Evolutionary conservation across 768 basidiomycete species (phyloP).

Genomic region (Cyclocybe aegerita): DNA sequence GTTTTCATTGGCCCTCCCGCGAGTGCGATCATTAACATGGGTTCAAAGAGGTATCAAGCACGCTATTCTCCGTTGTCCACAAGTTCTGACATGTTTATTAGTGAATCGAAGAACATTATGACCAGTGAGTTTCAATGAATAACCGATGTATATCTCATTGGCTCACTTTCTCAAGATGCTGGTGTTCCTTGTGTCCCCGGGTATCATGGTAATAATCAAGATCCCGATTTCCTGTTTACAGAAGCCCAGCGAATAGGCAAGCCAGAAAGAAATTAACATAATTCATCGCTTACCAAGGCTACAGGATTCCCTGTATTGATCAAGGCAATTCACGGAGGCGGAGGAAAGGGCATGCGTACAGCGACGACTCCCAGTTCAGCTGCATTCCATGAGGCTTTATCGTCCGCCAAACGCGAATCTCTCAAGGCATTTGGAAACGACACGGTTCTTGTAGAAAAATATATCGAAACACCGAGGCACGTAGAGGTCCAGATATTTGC

Average conservation of each 20-base stretch:
- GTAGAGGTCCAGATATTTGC: slow-evolving; percentile 96
- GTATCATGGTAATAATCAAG: slow-evolving; percentile 86
- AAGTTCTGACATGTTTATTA: slow-evolving; percentile 2
- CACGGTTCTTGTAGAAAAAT: slow-evolving; percentile 86
- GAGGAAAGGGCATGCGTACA: slow-evolving; percentile 93
- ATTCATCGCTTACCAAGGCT: background rate
- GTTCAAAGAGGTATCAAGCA: slow-evolving; percentile 74
- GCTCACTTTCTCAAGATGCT: slow-evolving; percentile 49
- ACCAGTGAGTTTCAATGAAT: slow-evolving; percentile 42
- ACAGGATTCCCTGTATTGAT: slow-evolving; percentile 88
- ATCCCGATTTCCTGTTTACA: slow-evolving; percentile 63
- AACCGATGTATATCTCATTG: background rate
- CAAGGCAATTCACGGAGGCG: slow-evolving; percentile 95
- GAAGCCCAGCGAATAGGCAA: slow-evolving; percentile 72
- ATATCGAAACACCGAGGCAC: slow-evolving; percentile 82
- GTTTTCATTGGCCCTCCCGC: slow-evolving; percentile 91
- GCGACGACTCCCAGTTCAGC: slow-evolving; percentile 55
- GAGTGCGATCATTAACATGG: slow-evolving; percentile 90
- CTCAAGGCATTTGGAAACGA: slow-evolving; percentile 86
- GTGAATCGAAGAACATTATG: slow-evolving; percentile 97
- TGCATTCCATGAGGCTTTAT: slow-evolving; percentile 77
- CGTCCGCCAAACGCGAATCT: slow-evolving; percentile 89
- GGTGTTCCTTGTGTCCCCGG: slow-evolving; percentile 93
- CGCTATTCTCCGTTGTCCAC: background rate
- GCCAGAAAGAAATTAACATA: background rate